Evolutionary conservation across 78 protist genomes (phyloP).

Genomic region (Goniomonas avonlea): DNA sequence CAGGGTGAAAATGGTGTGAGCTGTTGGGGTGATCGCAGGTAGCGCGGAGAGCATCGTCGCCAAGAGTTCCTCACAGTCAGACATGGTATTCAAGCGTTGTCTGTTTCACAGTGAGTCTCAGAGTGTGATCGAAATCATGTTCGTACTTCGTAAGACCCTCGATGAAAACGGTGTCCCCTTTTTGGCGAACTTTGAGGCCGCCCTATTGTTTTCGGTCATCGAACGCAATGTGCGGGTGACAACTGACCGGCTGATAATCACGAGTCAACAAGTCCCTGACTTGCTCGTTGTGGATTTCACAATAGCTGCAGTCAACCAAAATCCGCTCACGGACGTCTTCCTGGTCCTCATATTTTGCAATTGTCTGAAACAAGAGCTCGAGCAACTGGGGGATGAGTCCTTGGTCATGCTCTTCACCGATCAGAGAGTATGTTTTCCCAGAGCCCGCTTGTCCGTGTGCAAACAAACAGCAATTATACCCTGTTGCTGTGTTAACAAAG

Average conservation of each 20-base stretch:
- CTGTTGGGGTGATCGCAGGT: neutral
- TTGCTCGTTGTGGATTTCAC: neutral
- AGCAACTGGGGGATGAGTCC: neutral
- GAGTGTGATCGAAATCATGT: too few species aligned
- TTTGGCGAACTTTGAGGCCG: too few species aligned
- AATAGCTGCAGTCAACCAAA: neutral
- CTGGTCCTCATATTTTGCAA: too few species aligned
- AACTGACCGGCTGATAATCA: too few species aligned
- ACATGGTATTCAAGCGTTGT: neutral
- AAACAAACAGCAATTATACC: neutral
- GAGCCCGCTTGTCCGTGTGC: neutral
- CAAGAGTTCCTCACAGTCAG: neutral
- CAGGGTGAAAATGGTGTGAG: neutral
- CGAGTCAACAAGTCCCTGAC: neutral
- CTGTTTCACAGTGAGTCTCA: too few species aligned
- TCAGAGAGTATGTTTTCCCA: neutral
- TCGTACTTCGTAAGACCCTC: too few species aligned
- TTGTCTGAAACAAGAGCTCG: neutral
- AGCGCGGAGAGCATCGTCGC: neutral
- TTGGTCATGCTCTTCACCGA: neutral
- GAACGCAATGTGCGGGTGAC: too few species aligned
- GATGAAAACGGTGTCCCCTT: too few species aligned
- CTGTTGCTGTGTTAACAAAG: too few species aligned
- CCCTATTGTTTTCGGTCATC: too few species aligned
- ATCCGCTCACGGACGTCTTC: neutral